These are phyloP conservation scores for Primulina eburnea DNA, from an alignment of 257 asterid species.

Conservation along the genomic window DNA sequence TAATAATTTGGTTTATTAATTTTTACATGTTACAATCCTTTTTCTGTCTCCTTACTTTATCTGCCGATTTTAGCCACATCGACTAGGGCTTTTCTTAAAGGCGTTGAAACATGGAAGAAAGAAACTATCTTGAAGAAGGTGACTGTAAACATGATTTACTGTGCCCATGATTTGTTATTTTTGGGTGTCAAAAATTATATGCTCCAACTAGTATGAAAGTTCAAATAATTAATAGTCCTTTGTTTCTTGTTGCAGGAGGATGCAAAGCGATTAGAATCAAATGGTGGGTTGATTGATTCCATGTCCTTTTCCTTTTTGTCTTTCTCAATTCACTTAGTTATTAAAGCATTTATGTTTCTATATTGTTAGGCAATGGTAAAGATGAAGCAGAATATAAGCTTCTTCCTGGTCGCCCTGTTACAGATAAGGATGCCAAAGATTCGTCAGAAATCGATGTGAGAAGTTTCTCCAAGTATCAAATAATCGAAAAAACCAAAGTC, in stretches of 20 bases:
- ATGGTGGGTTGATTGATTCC: slow-evolving; percentile 44
- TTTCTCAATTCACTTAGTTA: slow-evolving; percentile 12
- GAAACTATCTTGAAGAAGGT: slow-evolving; percentile 86
- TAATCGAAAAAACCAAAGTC: slow-evolving; percentile 7
- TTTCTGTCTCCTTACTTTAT: slow-evolving; percentile 21
- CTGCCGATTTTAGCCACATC: slow-evolving; percentile 62
- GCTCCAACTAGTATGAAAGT: not conserved
- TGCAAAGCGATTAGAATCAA: slow-evolving; percentile 39
- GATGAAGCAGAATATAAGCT: slow-evolving; percentile 73
- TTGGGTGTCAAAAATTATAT: not conserved
- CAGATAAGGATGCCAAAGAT: slow-evolving; percentile 33
- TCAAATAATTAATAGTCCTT: slow-evolving; percentile 16
- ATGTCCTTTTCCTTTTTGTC: slow-evolving; percentile 10
- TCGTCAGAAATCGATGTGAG: slow-evolving; percentile 57
- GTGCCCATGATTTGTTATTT: not conserved
- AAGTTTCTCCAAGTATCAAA: slow-evolving; percentile 7
- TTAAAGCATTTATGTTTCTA: slow-evolving; percentile 10
- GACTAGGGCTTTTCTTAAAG: slow-evolving; percentile 82
- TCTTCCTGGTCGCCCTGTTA: slow-evolving; percentile 66
- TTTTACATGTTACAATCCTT: slow-evolving; percentile 7
- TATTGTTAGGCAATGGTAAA: slow-evolving; percentile 41
- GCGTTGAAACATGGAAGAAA: slow-evolving; percentile 90
- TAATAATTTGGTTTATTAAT: slow-evolving; percentile 28
- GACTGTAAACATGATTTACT: not conserved
- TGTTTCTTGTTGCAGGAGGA: slow-evolving; percentile 57